These are phyloP conservation scores for Malus orientalis DNA, from an alignment of 306 rosid genomes.

Conservation along the genomic window DNA sequence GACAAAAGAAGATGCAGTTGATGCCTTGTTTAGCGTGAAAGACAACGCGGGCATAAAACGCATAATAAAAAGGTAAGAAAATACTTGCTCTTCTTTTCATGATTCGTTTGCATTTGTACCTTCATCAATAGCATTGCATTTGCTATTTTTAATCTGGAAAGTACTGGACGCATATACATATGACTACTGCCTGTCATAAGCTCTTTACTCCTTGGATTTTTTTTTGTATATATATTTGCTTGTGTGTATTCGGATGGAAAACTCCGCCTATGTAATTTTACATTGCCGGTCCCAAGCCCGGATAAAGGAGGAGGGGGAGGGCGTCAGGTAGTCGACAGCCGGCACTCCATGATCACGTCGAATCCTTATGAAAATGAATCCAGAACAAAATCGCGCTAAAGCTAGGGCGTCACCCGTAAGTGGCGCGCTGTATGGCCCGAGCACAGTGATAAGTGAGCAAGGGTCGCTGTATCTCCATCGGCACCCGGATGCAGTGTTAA, in stretches of 20 bases:
- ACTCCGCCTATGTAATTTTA: no score
- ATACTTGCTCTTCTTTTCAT: not conserved
- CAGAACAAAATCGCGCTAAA: no score
- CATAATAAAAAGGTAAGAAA: constrained; percentile 11
- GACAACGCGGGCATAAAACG: not conserved
- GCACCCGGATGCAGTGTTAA: no score
- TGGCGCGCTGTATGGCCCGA: no score
- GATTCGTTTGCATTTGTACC: not conserved
- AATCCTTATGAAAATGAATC: no score
- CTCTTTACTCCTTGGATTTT: not conserved
- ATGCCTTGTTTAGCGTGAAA: constrained; percentile 8
- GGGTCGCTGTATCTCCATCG: no score
- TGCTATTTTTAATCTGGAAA: not conserved
- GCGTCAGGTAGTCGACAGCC: no score
- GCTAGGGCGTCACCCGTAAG: no score
- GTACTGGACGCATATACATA: not conserved
- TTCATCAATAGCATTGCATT: not conserved
- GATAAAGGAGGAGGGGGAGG: no score
- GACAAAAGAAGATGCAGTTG: constrained; percentile 12
- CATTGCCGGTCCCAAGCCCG: no score
- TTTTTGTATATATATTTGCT: not conserved
- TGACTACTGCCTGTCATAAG: not conserved
- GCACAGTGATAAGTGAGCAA: no score
- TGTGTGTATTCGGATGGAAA: not conserved
- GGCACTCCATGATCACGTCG: no score